Conservation (phyloP, 805 yeast genomes). For the Saccharomycopsis selenospora region DNA sequence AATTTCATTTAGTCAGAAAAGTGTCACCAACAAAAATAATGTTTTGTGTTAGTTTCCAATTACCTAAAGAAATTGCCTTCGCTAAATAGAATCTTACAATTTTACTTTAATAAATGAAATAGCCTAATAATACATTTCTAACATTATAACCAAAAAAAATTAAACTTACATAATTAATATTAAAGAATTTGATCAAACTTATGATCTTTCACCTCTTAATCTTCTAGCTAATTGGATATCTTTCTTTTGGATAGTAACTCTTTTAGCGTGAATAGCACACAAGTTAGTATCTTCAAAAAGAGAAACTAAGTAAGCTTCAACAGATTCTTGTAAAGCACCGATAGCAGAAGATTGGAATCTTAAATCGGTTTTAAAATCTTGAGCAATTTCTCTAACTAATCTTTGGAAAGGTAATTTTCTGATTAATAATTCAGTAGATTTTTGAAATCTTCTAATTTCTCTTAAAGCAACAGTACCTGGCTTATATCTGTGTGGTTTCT, state of each 20-base stretch:
- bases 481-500: constrained; percentile 93
- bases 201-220: constrained; percentile 93
- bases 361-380: constrained; percentile 86
- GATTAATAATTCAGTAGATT: constrained; percentile 88
- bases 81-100: too few species aligned
- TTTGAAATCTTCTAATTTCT: constrained; percentile 97
- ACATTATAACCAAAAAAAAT: neutral
- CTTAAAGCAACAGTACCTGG: constrained; percentile 96
- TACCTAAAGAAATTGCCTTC: constrained; percentile 65
- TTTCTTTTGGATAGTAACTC: constrained; percentile 98
- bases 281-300: constrained; percentile 96
- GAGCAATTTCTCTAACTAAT: constrained; percentile 92
- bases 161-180: too few species aligned
- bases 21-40: constrained; percentile 97
- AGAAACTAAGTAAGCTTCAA: constrained; percentile 95
- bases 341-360: constrained; percentile 97
- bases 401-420: constrained; percentile 97
- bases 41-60: constrained; percentile 77
- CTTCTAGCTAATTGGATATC: constrained; percentile 97
- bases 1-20: constrained; percentile 80
- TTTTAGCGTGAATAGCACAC: constrained; percentile 98
- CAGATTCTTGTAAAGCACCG: constrained; percentile 97
- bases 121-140: constrained; percentile 3
- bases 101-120: too few species aligned
- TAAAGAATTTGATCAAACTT: too few species aligned